Evolutionary conservation across 2,329 filamentous ascomycete species (phyloP).

Genomic region (Ascochyta koolunga): DNA sequence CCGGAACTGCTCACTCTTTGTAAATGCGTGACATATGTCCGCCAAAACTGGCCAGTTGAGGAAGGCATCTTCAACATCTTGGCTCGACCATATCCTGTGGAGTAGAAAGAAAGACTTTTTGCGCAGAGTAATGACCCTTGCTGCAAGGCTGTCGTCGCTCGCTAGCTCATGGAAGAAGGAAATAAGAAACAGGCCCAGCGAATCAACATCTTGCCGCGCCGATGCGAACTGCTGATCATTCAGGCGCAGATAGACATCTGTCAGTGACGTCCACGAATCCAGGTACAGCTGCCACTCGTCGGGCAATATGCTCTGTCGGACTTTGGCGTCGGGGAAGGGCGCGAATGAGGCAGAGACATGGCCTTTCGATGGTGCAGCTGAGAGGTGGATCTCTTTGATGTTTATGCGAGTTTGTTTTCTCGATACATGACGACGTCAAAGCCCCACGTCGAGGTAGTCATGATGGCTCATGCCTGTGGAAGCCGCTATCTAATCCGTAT

Average conservation of each 20-base stretch:
- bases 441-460: constrained; percentile 25
- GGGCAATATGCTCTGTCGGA: constrained; percentile 69
- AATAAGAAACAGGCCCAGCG: constrained; percentile 66
- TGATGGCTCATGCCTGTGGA: constrained; percentile 31
- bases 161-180: constrained; percentile 67
- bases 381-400: background rate
- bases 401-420: constrained; percentile 12
- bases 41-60: constrained; percentile 71
- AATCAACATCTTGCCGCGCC: constrained; percentile 61
- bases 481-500: background rate
- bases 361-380: constrained; percentile 3
- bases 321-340: constrained; percentile 72
- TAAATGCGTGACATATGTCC: constrained; percentile 70
- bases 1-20: constrained; percentile 64
- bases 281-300: constrained; percentile 80
- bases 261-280: constrained; percentile 75
- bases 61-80: constrained; percentile 55
- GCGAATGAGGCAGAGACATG: constrained; percentile 71
- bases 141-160: constrained; percentile 32
- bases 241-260: constrained; percentile 68
- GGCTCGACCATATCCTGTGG: constrained; percentile 61
- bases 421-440: constrained; percentile 18
- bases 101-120: constrained; percentile 70
- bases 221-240: constrained; percentile 61
- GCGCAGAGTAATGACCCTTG: constrained; percentile 59